These are phyloP conservation scores for Trichoderma semiorbis DNA, from an alignment of 2,329 filamentous ascomycete species.

Conservation along the genomic window DNA sequence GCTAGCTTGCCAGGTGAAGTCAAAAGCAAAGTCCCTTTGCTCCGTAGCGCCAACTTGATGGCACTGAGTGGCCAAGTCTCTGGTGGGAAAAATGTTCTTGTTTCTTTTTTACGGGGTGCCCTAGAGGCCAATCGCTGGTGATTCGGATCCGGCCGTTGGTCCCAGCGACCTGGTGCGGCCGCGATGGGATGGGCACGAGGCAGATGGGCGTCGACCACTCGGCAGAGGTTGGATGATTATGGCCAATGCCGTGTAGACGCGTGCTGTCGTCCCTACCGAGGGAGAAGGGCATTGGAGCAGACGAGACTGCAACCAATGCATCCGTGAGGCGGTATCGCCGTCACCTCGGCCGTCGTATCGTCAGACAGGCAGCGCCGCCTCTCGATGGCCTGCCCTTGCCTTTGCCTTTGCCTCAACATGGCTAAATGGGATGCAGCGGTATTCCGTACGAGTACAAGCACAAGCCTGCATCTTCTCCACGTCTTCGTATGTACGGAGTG, in stretches of 20 bases:
- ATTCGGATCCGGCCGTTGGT: slow-evolving; percentile 4
- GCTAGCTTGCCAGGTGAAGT: slow-evolving; percentile 6
- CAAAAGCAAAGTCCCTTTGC: background rate
- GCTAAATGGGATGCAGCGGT: background rate
- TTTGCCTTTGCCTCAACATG: background rate
- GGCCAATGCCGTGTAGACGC: background rate
- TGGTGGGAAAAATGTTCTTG: background rate
- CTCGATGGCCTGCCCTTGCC: background rate
- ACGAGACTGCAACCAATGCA: background rate
- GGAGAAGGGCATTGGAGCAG: background rate
- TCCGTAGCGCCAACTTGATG: background rate
- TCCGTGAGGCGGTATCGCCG: background rate
- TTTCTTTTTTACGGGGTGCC: background rate
- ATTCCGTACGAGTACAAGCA: background rate
- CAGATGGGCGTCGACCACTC: background rate
- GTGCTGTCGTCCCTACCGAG: background rate
- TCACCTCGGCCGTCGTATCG: background rate
- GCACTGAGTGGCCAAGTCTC: background rate
- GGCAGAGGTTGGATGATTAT: background rate
- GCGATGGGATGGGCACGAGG: background rate
- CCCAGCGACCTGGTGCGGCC: slow-evolving; percentile 8
- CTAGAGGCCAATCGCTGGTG: background rate
- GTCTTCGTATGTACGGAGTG: background rate
- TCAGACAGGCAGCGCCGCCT: background rate
- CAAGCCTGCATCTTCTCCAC: background rate